Conservation (phyloP, 139 green algal genomes). For the Auxenochlorella pyrenoidosa region DNA sequence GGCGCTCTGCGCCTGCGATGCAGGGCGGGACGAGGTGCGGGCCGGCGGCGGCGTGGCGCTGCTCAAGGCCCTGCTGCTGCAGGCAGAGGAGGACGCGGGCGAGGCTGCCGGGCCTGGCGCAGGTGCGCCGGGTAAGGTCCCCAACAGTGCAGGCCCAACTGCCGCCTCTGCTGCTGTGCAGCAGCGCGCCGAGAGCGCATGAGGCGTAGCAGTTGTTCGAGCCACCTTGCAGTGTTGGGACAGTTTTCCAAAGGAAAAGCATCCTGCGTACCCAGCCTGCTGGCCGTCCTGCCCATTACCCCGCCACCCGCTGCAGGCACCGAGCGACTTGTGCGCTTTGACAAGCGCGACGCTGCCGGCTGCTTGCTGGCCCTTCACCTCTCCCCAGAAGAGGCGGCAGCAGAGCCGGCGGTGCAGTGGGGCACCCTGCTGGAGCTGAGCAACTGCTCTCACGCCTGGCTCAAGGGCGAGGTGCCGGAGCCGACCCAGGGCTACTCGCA, state of each 20-base stretch:
- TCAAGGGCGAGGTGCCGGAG: background rate
- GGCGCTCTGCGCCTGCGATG: background rate
- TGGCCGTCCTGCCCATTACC: too few relatives aligned
- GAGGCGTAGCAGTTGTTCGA: too few relatives aligned
- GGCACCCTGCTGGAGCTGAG: background rate
- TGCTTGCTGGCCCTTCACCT: background rate
- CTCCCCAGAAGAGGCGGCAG: background rate
- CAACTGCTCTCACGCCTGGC: conserved; percentile 12
- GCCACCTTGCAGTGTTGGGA: too few relatives aligned
- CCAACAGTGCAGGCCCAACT: too few relatives aligned
- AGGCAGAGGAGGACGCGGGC: background rate
- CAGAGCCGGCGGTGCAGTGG: background rate
- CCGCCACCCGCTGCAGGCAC: background rate
- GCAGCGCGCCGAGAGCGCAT: too few relatives aligned
- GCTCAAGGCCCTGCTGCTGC: background rate
- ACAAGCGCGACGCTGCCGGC: conserved; percentile 8
- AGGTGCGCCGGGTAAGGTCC: background rate
- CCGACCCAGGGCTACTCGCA: background rate
- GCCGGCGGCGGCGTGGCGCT: background rate
- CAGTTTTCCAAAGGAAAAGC: too few relatives aligned
- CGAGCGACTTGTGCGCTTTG: background rate
- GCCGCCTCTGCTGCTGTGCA: too few relatives aligned
- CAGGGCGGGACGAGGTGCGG: background rate
- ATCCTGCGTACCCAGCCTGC: too few relatives aligned
- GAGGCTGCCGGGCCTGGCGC: too few relatives aligned